Base-by-base conservation (phyloP, 108 stramenopile genomes). In the Cyclotella distinguenda region DNA sequence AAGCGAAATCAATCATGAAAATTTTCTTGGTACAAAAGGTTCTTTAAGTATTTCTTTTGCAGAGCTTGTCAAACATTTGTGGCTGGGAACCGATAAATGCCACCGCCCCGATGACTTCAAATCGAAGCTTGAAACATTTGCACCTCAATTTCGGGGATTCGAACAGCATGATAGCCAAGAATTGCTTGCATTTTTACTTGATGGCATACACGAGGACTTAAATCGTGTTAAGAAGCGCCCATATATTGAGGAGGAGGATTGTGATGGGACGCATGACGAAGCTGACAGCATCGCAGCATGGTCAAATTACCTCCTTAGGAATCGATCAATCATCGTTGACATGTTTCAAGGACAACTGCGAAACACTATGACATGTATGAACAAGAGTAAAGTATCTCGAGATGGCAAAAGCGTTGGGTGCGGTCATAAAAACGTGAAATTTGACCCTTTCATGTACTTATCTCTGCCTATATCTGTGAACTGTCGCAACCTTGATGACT, bases 121-220 rank as follows among this genome's bases (percentile, higher is more conserved):
- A 58, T 34, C 55, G 16, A 81, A 84, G 15, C 53, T 97, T 7
- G 70, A 64, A 25, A 74, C 70, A 38, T 91, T 87, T 68, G 86
- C 91, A 1, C 91, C 97, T 11, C 87, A 91, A 44, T 99, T 99
- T 66, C 50, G 61, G 9, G 98, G 97, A 1, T 82, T 81, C 68
- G 82, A 84, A 22, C 97, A 99, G 77, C 98, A 99, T 32, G 98
- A 99, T 66, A 73, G 89, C 5, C 95, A 95, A 66, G 98, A 99
- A 64, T 62, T 96, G 10, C 71, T 99, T 25, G 66, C 78, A 10
- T 94, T 78, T 72, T 52, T 96, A 62, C 68, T 97, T 23, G 97
- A 96, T 67, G 92, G 94, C 0, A 82, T 98, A 38, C 96, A 97
- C 64, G 93, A 96, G 76, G 97, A 96, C 67, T 72, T 98, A 52